Evolutionary conservation across 2,329 filamentous ascomycete species (phyloP), one percentile per base, ranked within the genome.

Genomic region (Verruconis gallopava): DNA sequence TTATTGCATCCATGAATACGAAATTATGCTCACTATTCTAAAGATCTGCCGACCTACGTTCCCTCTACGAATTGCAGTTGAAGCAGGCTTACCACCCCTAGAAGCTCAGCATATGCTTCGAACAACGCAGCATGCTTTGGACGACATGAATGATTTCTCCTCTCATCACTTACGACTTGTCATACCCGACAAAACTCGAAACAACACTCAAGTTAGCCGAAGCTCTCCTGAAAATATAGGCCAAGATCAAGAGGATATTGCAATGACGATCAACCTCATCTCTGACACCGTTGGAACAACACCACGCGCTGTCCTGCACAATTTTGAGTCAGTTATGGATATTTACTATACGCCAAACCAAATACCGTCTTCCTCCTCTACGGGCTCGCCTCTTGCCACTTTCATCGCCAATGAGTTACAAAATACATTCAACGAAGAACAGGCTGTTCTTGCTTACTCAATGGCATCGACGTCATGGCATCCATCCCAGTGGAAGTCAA

Each of bases 41-140:
- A 51, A 95, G 86, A 78, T 81, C 44, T 96, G 89, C 61, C 79
- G 79, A 51, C 83, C 86, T 21, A 82, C 88, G 14, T 93, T 95
- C 50, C 88, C 91, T 5, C 70, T 96, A 15, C 78, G 80, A 47
- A 83, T 96, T 49, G 76, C 79, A 20, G 70, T 96, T 48, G 75
- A 85, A 51, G 77, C 84, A 20, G 72, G 78, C 25, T 62, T 93
- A 21, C 71, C 75, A 38, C 66, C 73, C 1, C 64, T 73, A 33
- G 83, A 93, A 53, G 77, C 78, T 2, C 73, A 81, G 53, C 73
- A 79, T 53, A 71, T 95, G 11, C 64, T 93, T 38, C 80, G 78
- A 44, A 72, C 80, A n/a, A 86, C 85, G 0, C 86, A 96, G 55
- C 78, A 85, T 60, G 79, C 81, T 9, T 73, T 96, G 43, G 86